Conservation (phyloP, 1,284 basidiomycete genomes). For the Agroathelia rolfsii region DNA sequence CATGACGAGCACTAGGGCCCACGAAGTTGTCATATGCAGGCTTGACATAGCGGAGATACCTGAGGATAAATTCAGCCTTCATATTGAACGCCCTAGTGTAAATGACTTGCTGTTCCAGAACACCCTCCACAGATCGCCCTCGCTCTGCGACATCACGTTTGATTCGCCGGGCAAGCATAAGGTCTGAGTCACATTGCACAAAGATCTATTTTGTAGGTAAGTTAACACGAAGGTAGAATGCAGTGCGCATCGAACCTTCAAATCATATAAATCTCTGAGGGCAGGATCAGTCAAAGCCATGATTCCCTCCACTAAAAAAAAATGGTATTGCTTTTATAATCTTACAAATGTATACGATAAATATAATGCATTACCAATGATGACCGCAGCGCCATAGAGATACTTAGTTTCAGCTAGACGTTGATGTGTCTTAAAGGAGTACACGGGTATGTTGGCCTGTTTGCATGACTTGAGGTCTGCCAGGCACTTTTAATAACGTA, state of each 20-base stretch:
- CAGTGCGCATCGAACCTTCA: conserved; percentile 56
- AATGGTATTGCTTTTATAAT: conserved; percentile 3
- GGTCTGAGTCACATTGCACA: conserved; percentile 86
- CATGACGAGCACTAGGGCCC: conserved; percentile 76
- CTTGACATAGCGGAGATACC: conserved; percentile 88
- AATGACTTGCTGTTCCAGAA: conserved; percentile 72
- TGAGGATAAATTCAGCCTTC: conserved; percentile 17
- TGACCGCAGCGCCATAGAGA: conserved; percentile 91
- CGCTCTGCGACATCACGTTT: conserved; percentile 83
- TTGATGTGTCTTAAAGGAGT: conserved; percentile 90
- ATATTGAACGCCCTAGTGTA: neutral
- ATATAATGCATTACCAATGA: conserved; percentile 54
- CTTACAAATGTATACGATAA: neutral
- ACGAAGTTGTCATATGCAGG: conserved; percentile 94
- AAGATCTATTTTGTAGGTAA: conserved; percentile 42
- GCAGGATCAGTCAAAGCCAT: conserved; percentile 79
- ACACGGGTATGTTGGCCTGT: conserved; percentile 84
- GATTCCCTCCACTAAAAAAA: conserved; percentile 73
- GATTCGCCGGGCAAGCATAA: conserved; percentile 94
- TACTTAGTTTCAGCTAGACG: conserved; percentile 81
- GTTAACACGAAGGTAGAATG: neutral
- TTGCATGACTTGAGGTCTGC: conserved; percentile 75
- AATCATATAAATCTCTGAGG: conserved; percentile 78
- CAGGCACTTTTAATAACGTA: conserved; percentile 49
- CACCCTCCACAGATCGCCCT: conserved; percentile 76